These are phyloP conservation scores for Tetrahymena borealis DNA, from an alignment of 73 alveolate species.

Conservation along the genomic window DNA sequence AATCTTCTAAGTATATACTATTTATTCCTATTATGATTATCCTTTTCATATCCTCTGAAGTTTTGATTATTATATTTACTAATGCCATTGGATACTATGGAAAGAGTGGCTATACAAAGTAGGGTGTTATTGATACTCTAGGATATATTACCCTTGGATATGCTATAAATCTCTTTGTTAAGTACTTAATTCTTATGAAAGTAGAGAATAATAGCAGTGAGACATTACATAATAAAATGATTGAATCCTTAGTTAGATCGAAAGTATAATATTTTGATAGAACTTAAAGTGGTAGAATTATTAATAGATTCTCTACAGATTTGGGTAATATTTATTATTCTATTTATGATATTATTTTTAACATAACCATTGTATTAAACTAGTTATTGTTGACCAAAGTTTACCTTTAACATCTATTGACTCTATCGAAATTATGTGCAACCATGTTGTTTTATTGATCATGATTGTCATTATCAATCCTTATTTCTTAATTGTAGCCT, in stretches of 20 bases:
- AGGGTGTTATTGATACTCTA: background rate
- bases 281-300: conserved; percentile 45
- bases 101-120: background rate
- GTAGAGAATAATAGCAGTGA: background rate
- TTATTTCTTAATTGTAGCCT: background rate
- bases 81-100: background rate
- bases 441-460: background rate
- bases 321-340: background rate
- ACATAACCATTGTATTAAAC: background rate
- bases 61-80: background rate
- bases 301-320: conserved; percentile 52
- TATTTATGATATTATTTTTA: background rate
- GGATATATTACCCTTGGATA: background rate
- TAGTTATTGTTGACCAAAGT: background rate
- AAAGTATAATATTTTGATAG: conserved; percentile 30
- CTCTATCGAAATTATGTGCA: background rate
- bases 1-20: background rate
- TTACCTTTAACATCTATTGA: background rate
- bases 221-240: conserved; percentile 10
- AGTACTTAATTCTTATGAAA: background rate
- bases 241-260: conserved; percentile 9
- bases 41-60: background rate
- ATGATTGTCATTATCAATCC: background rate
- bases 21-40: background rate
- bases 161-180: background rate